A percentile compares a stretch with the other conserved stretches of the same genome.
Conservation (phyloP, 805 yeast species). For the Cephaloascus albidus region DNA sequence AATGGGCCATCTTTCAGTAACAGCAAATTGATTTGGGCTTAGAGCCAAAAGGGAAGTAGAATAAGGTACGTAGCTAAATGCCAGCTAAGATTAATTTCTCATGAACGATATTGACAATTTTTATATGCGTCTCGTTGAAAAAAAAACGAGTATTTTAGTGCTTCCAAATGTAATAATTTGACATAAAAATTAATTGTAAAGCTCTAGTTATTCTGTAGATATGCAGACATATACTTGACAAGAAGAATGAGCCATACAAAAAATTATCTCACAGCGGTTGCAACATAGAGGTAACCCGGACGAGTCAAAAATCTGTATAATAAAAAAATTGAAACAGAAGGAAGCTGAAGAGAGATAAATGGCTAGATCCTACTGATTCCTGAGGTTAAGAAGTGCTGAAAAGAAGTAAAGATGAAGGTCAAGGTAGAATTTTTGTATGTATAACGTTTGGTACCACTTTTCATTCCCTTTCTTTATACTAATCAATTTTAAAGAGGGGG, state of each 20-base stretch:
- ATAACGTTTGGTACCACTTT: background rate
- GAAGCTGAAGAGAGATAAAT: background rate
- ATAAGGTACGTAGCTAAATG: too few relatives aligned
- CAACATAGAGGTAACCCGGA: background rate
- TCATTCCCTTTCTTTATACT: background rate
- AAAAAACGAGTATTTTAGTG: background rate
- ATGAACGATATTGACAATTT: too few relatives aligned
- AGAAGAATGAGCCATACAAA: background rate
- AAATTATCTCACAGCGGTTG: background rate
- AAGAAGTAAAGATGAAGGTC: conserved; percentile 10
- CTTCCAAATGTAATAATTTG: background rate
- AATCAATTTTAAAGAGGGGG: conserved; percentile 48
- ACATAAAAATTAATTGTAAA: background rate
- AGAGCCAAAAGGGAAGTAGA: too few relatives aligned
- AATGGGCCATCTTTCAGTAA: too few relatives aligned
- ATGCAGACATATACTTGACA: too few relatives aligned
- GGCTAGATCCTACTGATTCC: background rate
- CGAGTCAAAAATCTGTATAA: background rate
- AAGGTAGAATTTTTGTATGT: conserved; percentile 32
- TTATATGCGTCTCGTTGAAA: too few relatives aligned
- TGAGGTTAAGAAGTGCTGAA: too few relatives aligned
- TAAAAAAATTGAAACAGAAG: background rate
- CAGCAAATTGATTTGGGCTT: too few relatives aligned
- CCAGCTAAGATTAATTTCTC: too few relatives aligned
- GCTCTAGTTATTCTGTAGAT: background rate